Evolutionary conservation across 331 rosid species (phyloP).

Genomic region (Saraca asoca): DNA sequence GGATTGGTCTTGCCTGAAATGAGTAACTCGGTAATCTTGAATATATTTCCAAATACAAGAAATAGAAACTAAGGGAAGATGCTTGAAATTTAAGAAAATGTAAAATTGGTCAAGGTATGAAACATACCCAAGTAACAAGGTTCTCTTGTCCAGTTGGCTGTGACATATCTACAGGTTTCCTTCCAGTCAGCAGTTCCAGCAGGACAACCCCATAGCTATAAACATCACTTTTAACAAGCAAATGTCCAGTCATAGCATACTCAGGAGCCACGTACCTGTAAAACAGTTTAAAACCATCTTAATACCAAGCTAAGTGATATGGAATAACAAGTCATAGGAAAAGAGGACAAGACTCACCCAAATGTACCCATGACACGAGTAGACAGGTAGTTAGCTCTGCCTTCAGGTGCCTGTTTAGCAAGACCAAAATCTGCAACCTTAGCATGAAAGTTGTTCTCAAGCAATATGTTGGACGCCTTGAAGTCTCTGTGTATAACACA

Average conservation of each 20-base stretch:
- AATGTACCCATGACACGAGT: slow-evolving; percentile 98
- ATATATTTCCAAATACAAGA: not conserved
- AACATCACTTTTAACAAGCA: slow-evolving; percentile 88
- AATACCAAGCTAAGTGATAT: slow-evolving; percentile 22
- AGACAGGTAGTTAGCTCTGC: slow-evolving; percentile 77
- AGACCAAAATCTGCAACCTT: slow-evolving; percentile 98
- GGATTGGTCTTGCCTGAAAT: slow-evolving; percentile 86
- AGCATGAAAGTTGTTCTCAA: slow-evolving; percentile 75
- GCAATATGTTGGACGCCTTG: slow-evolving; percentile 80
- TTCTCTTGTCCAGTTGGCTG: slow-evolving; percentile 91
- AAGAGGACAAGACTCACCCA: slow-evolving; percentile 61
- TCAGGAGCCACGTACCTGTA: slow-evolving; percentile 92
- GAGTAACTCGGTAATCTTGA: slow-evolving; percentile 11
- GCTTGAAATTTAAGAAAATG: slow-evolving; percentile 3
- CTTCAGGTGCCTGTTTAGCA: slow-evolving; percentile 95
- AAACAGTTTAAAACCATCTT: slow-evolving; percentile 32
- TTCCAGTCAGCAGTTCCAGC: slow-evolving; percentile 76
- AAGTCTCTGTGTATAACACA: slow-evolving; percentile 93
- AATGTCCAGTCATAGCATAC: slow-evolving; percentile 93
- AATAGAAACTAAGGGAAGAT: slow-evolving; percentile 3
- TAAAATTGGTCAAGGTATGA: slow-evolving; percentile 20
- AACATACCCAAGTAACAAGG: slow-evolving; percentile 91
- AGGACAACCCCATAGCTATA: slow-evolving; percentile 90
- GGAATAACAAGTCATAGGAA: slow-evolving; percentile 16
- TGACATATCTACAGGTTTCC: slow-evolving; percentile 89